These are phyloP conservation scores for Aciculosporium take DNA, from an alignment of 2,329 filamentous ascomycete species.

Conservation along the genomic window DNA sequence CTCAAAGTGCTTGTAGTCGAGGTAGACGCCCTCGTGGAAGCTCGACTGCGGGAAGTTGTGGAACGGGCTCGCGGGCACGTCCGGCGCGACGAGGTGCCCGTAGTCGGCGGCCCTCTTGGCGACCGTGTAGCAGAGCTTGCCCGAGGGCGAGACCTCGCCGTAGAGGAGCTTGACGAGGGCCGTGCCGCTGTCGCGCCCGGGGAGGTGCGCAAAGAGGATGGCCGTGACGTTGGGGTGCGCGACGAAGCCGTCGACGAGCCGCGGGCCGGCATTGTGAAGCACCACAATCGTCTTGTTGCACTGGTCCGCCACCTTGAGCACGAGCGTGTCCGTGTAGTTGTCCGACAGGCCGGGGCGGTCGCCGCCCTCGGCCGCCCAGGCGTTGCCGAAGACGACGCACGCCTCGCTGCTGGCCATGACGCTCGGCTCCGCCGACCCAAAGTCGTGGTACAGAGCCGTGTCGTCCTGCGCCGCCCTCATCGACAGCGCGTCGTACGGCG, in stretches of 20 bases:
- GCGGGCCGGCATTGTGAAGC: slow-evolving; percentile 49
- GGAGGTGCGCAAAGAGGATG: slow-evolving; percentile 48
- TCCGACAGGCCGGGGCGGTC: slow-evolving; percentile 49
- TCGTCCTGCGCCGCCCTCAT: slow-evolving; percentile 38
- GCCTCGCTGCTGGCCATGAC: slow-evolving; percentile 42
- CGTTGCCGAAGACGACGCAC: slow-evolving; percentile 54
- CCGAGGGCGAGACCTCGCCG: slow-evolving; percentile 40
- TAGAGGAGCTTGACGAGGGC: slow-evolving; percentile 43
- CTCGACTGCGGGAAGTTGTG: slow-evolving; percentile 35
- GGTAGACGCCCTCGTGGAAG: slow-evolving; percentile 35
- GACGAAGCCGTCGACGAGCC: slow-evolving; percentile 46
- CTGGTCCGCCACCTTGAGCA: slow-evolving; percentile 40
- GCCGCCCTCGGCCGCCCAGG: slow-evolving; percentile 59
- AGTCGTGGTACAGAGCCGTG: slow-evolving; percentile 46
- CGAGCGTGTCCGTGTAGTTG: slow-evolving; percentile 45
- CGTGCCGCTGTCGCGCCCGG: slow-evolving; percentile 47
- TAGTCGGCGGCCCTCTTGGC: slow-evolving; percentile 44
- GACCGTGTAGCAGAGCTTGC: slow-evolving; percentile 47
- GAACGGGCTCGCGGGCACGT: slow-evolving; percentile 34
- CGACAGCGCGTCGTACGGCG: slow-evolving; percentile 41
- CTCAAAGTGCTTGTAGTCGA: slow-evolving; percentile 44
- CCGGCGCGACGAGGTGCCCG: slow-evolving; percentile 25
- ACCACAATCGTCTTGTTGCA: slow-evolving; percentile 51
- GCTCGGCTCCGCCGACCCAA: slow-evolving; percentile 30
- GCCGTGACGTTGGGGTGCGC: slow-evolving; percentile 51